phyloP scores from a whole-genome alignment of 495 filamentous ascomycete genomes.

The Friedmanniomyces simplex region DNA sequence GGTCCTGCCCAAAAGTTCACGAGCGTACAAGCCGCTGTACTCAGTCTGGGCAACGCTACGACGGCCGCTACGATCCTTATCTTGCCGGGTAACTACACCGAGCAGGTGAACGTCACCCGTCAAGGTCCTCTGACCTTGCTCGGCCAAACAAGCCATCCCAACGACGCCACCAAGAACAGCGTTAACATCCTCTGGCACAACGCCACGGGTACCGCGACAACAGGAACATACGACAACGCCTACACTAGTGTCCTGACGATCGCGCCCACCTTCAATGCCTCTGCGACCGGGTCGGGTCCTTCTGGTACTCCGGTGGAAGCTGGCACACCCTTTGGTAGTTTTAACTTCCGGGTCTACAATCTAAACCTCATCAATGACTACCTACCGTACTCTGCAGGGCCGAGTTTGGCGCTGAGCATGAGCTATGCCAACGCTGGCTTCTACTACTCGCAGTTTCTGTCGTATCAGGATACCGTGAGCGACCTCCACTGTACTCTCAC shows the following conservation, averaged over 20 bases:
- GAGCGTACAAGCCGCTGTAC: conserved; percentile 43
- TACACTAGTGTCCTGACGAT: conserved; percentile 46
- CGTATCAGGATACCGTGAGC: conserved; percentile 45
- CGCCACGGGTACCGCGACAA: conserved; percentile 36
- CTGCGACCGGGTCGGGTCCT: conserved; percentile 45
- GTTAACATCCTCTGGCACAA: conserved; percentile 43
- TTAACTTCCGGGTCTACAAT: conserved; percentile 50
- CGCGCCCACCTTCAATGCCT: conserved; percentile 46
- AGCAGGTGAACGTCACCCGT: conserved; percentile 52
- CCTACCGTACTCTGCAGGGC: conserved; percentile 41
- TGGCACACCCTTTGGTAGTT: conserved; percentile 47
- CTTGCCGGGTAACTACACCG: conserved; percentile 44
- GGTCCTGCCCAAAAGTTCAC: conserved; percentile 36
- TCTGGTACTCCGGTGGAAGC: conserved; percentile 46
- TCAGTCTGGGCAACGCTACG: conserved; percentile 43
- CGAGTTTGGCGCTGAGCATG: conserved; percentile 45
- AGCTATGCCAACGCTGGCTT: conserved; percentile 50
- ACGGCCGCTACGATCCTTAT: conserved; percentile 44
- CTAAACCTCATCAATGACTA: conserved; percentile 50
- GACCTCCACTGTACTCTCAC: neutral
- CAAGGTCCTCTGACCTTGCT: conserved; percentile 45
- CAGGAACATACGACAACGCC: conserved; percentile 43
- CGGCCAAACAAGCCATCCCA: conserved; percentile 37
- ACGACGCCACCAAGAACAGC: conserved; percentile 35
- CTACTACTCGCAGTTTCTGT: conserved; percentile 48